A percentile compares a stretch with the other conserved stretches of the same genome.
These are phyloP conservation scores for Aureobasidium pullulans DNA, from an alignment of 2,329 filamentous ascomycete genomes.

Conservation along the genomic window DNA sequence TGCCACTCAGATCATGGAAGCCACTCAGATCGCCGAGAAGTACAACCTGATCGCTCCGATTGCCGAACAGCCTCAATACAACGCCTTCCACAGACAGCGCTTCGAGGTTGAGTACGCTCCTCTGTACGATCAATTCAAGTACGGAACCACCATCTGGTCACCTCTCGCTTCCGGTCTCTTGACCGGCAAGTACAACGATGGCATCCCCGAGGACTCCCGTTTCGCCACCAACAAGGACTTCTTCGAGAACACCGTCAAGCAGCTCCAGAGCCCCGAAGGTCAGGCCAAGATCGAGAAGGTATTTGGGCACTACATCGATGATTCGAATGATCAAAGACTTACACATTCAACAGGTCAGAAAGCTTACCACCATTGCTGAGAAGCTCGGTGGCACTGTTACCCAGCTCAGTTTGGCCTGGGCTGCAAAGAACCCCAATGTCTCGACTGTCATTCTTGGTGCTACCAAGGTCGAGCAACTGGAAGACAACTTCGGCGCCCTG, in stretches of 20 bases:
- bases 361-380: conserved; percentile 44
- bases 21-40: conserved; percentile 46
- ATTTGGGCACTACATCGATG: neutral
- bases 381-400: conserved; percentile 40
- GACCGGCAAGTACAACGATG: conserved; percentile 59
- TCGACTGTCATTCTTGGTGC: conserved; percentile 50
- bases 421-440: conserved; percentile 52
- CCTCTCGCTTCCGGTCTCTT: conserved; percentile 51
- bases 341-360: conserved; percentile 36
- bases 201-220: conserved; percentile 53
- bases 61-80: conserved; percentile 19
- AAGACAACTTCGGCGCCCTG: conserved; percentile 42
- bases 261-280: conserved; percentile 42
- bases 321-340: neutral
- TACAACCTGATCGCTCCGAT: conserved; percentile 54
- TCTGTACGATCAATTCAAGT: conserved; percentile 49
- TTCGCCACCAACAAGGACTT: conserved; percentile 52
- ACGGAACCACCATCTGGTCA: conserved; percentile 51
- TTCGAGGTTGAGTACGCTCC: conserved; percentile 56
- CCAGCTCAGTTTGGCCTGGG: conserved; percentile 54
- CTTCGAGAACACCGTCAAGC: conserved; percentile 50
- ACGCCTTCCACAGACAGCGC: conserved; percentile 50
- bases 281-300: conserved; percentile 48
- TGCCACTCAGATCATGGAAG: conserved; percentile 53
- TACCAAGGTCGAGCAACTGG: conserved; percentile 42